Evolutionary conservation across 345 rosid species (phyloP).

Genomic region (Pugionium dolabratum): DNA sequence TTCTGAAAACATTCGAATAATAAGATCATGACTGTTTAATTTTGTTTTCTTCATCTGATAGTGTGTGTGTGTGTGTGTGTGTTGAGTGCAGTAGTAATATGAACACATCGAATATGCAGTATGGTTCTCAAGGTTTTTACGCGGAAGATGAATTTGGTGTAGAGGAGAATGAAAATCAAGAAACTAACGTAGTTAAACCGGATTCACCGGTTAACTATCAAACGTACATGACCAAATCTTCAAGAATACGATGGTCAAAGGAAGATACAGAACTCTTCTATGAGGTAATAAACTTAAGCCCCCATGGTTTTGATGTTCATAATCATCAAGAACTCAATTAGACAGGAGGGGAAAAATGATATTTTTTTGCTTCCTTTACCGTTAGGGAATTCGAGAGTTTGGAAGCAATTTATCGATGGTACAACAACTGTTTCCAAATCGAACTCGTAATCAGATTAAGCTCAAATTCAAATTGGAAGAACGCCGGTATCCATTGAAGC

Average conservation of each 20-base stretch:
- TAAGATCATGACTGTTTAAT: no score
- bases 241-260: no score
- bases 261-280: slow-evolving; percentile 55
- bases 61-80: no score
- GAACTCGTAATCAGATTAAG: slow-evolving; percentile 62
- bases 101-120: no score
- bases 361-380: no score
- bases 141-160: no score
- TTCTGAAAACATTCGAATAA: no score
- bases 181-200: background rate
- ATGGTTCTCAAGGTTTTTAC: no score
- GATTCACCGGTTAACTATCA: slow-evolving; percentile 42
- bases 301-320: no score
- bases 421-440: slow-evolving; percentile 64
- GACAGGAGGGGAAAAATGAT: no score
- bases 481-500: slow-evolving; percentile 53
- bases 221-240: background rate
- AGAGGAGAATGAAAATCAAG: slow-evolving; percentile 9
- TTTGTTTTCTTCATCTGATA: background rate
- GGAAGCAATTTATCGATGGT: slow-evolving; percentile 69
- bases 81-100: no score
- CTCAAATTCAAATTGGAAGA: slow-evolving; percentile 68
- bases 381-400: slow-evolving; percentile 56
- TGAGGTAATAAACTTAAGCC: slow-evolving; percentile 43
- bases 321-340: no score